phyloP scores from a whole-genome alignment of 2,329 filamentous ascomycete species.

The Xenoacremonium recifei region DNA sequence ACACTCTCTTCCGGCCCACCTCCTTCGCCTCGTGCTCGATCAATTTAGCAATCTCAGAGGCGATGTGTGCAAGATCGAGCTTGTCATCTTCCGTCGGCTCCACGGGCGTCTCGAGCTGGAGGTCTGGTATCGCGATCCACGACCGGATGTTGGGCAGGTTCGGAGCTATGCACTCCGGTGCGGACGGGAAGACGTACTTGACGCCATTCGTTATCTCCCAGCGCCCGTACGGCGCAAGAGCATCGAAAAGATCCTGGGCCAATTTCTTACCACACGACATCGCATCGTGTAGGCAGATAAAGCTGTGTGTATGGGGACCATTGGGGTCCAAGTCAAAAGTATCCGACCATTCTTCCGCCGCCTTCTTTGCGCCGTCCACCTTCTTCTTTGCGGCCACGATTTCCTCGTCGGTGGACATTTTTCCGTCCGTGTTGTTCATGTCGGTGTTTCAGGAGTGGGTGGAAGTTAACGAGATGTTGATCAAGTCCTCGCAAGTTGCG shows the following conservation, averaged over 20 bases:
- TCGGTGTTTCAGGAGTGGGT: too few species aligned
- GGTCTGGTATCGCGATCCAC: too few species aligned
- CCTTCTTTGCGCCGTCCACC: too few species aligned
- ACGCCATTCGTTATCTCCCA: background rate
- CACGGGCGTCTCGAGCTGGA: background rate
- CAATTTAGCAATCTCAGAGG: background rate
- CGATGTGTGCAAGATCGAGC: background rate
- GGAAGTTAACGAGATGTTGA: too few species aligned
- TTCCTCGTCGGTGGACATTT: too few species aligned
- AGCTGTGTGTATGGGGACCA: constrained; percentile 1
- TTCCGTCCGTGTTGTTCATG: too few species aligned
- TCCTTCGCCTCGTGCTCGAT: constrained; percentile 1
- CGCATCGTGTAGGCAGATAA: constrained; percentile 10
- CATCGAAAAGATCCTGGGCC: background rate
- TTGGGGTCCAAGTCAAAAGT: too few species aligned
- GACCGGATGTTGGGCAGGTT: too few species aligned
- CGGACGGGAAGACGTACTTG: constrained; percentile 7
- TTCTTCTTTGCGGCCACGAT: too few species aligned
- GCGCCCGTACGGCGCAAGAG: background rate
- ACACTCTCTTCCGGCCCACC: constrained; percentile 3
- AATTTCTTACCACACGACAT: background rate
- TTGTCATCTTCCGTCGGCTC: background rate
- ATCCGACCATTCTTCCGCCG: too few species aligned
- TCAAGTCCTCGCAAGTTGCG: too few species aligned
- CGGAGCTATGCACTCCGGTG: too few species aligned